phyloP scores from a whole-genome alignment of 495 filamentous ascomycete genomes.

The Neurospora discreta region DNA sequence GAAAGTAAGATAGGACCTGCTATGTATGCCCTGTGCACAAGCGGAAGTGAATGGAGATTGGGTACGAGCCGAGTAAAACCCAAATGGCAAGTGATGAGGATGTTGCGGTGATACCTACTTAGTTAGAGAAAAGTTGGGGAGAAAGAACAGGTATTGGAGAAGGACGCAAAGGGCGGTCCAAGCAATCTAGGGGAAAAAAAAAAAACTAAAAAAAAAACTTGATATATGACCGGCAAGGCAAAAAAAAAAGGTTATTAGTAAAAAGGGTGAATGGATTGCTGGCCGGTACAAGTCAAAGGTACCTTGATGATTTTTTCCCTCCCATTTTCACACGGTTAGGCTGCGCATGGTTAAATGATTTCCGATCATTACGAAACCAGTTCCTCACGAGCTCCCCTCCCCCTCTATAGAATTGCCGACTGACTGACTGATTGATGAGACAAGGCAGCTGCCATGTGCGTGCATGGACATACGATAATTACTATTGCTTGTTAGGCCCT shows the following conservation, averaged over 20 bases:
- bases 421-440: not conserved
- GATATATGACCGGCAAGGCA: not conserved
- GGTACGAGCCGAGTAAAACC: not conserved
- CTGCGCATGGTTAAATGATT: not conserved
- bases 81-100: not conserved
- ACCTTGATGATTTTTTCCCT: not conserved
- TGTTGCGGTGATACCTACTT: not conserved
- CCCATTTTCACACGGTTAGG: not conserved
- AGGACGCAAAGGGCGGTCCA: not conserved
- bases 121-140: not conserved
- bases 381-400: not conserved
- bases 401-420: not conserved
- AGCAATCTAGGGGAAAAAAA: not conserved
- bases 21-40: not conserved
- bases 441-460: not conserved
- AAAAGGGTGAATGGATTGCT: not conserved
- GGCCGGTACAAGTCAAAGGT: not conserved
- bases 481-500: not conserved
- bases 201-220: not conserved
- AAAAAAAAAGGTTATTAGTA: not conserved
- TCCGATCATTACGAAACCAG: not conserved
- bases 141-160: not conserved
- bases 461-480: not conserved
- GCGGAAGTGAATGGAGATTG: not conserved
- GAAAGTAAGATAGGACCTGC: not conserved